phyloP scores from a whole-genome alignment of 345 rosid genomes.

The Pistacia integerrima region DNA sequence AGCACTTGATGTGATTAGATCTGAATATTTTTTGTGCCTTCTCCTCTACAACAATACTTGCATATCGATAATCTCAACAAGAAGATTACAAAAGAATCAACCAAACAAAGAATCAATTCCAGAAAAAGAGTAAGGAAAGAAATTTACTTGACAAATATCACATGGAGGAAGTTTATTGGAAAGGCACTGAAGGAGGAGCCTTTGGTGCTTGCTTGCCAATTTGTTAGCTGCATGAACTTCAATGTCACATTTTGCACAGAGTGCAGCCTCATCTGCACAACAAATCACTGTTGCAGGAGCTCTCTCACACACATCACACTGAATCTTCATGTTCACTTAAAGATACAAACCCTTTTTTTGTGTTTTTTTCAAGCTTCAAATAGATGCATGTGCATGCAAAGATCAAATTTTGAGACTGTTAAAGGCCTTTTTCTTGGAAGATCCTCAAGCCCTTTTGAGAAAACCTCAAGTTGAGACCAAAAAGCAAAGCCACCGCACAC shows the following conservation, averaged over 20 bases:
- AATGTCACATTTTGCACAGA: constrained; percentile 75
- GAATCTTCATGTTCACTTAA: constrained; percentile 71
- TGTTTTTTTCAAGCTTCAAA: background rate
- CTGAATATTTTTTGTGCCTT: background rate
- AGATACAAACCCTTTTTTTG: background rate
- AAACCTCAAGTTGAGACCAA: background rate
- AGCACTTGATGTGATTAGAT: no score
- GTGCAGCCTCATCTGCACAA: constrained; percentile 98
- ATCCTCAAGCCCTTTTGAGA: background rate
- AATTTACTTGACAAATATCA: constrained; percentile 82
- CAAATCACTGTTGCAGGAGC: constrained; percentile 96
- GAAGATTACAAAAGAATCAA: background rate
- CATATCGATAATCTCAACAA: background rate
- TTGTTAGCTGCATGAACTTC: constrained; percentile 96
- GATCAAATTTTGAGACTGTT: background rate
- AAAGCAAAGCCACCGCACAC: background rate
- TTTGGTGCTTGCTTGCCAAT: constrained; percentile 95
- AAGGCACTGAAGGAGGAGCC: constrained; percentile 79
- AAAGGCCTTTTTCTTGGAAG: background rate
- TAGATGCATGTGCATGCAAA: background rate
- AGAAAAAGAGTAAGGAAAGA: background rate
- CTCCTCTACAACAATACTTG: background rate
- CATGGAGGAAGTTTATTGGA: constrained; percentile 82
- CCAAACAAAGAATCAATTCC: background rate
- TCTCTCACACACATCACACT: constrained; percentile 97